Percentiles rank a stretch among this genome's conserved stretches.
These are phyloP conservation scores for Exophiala alcalophila DNA, from an alignment of 2,329 filamentous ascomycete species.

Conservation along the genomic window DNA sequence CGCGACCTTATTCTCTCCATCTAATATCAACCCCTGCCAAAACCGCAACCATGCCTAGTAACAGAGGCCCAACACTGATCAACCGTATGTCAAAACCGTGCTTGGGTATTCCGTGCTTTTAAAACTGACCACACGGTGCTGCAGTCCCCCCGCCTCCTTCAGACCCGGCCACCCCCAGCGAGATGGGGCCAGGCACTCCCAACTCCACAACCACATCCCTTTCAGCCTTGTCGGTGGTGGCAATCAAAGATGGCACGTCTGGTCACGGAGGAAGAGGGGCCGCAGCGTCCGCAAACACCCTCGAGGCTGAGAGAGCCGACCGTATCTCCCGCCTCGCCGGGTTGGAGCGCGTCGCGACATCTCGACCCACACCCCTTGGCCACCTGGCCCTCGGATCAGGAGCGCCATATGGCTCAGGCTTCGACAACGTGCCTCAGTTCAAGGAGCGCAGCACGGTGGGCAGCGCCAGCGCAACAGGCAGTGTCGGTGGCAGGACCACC, in stretches of 20 bases:
- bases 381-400: slow-evolving; percentile 38
- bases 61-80: slow-evolving; percentile 26
- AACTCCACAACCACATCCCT: slow-evolving; percentile 90
- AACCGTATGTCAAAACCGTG: slow-evolving; percentile 24
- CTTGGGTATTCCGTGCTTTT: too few species aligned
- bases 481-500: slow-evolving; percentile 62
- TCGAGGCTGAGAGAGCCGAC: slow-evolving; percentile 89
- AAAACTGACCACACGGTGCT: slow-evolving; percentile 66
- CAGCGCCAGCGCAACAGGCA: slow-evolving; percentile 82
- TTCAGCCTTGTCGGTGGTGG: slow-evolving; percentile 85
- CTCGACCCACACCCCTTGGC: slow-evolving; percentile 51
- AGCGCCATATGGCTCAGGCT: slow-evolving; percentile 42
- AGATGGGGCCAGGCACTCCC: slow-evolving; percentile 85
- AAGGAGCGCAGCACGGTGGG: slow-evolving; percentile 86
- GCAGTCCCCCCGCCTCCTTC: slow-evolving; percentile 80
- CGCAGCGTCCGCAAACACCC: slow-evolving; percentile 64
- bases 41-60: slow-evolving; percentile 23
- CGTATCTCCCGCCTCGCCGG: slow-evolving; percentile 92
- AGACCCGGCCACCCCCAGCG: slow-evolving; percentile 80
- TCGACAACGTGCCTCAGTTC: slow-evolving; percentile 71
- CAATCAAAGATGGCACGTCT: slow-evolving; percentile 93
- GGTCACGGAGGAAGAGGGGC: slow-evolving; percentile 63
- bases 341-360: slow-evolving; percentile 81
- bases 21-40: too few species aligned
- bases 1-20: too few species aligned